Base-by-base conservation (phyloP, 257 asterid genomes). In the Solanum lignicaule region DNA sequence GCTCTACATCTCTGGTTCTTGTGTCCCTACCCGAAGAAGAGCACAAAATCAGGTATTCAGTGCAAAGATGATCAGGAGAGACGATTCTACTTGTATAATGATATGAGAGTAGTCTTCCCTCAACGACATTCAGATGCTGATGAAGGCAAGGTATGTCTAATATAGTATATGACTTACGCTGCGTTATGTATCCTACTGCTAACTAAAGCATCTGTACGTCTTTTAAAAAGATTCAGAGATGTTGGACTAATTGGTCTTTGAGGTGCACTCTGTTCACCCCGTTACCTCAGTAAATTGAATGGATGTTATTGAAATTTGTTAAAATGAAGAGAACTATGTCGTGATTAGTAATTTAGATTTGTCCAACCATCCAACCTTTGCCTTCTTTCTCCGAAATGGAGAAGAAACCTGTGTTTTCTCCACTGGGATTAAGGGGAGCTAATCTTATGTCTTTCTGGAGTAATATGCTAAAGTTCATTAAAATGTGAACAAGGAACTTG, bases 71-170 rank as follows among this genome's bases (percentile, higher is more conserved):
- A 93, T 35, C 91, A 94, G 60, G 98, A 92, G 21, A 94, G 96
- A 9, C 93, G 98, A 14, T 96, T 96, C 92, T 96, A 95, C 92
- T 89, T 96, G 91, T 94, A 94, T 88, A 94, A 90, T 86, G 98
- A 96, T 88, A 93, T 96, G 96, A 92, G 98, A 86, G 99, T 96
- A 35, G 99, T 96, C 85, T 96, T 96, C 88, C 99, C 99, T 87
- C 99, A 95, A 83, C 98, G 99, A 83, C 99, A 96, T 88, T 93
- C 98, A 7, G 99, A 96, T 91, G 90, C 98, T 31, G 99, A 96
- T 58, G 98, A 96, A 92, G 98, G 99, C 88, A 95, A 96, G 98
- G 99, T 96, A 94, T 69, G 93, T 88, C n/a, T 68, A 79, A 27
- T 41, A 62, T 38, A 38, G 85, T 86, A 72, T 39, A 78, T 39